Conservation (phyloP, 768 basidiomycete genomes). For the Termitomyces heimii region DNA sequence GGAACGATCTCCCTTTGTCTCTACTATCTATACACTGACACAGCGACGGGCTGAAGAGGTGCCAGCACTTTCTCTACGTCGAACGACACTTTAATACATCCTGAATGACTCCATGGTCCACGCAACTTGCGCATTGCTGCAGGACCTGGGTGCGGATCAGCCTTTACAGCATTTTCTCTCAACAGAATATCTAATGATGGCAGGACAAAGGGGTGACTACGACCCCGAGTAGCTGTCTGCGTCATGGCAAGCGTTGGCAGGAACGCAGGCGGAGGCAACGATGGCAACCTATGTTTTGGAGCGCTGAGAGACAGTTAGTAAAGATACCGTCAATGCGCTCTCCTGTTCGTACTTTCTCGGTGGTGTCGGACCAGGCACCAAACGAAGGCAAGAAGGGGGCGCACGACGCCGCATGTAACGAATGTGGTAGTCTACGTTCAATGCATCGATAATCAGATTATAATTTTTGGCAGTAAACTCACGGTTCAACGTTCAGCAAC, state of each 20-base stretch:
- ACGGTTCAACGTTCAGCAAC: constrained; percentile 11
- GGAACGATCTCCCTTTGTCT: background rate
- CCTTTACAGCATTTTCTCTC: constrained; percentile 1
- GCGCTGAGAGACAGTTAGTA: constrained; percentile 22
- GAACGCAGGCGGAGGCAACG: constrained; percentile 53
- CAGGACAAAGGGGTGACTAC: constrained; percentile 9
- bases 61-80: constrained; percentile 43
- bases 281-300: constrained; percentile 63
- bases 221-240: constrained; percentile 8
- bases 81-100: constrained; percentile 33
- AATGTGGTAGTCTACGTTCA: constrained; percentile 3
- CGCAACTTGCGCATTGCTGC: constrained; percentile 22
- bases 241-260: constrained; percentile 22
- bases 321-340: background rate
- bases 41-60: constrained; percentile 39
- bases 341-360: constrained; percentile 35
- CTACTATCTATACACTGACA: constrained; percentile 17
- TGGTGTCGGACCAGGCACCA: constrained; percentile 57
- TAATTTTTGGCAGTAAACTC: background rate
- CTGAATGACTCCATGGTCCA: constrained; percentile 58
- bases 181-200: constrained; percentile 5
- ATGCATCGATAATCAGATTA: background rate
- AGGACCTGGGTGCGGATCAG: constrained; percentile 12
- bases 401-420: constrained; percentile 57
- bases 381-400: constrained; percentile 60